Percentiles rank a stretch among this genome's conserved stretches.
Evolutionary conservation across 2,329 filamentous ascomycete species (phyloP).

Genomic region (Beauveria bassiana): DNA sequence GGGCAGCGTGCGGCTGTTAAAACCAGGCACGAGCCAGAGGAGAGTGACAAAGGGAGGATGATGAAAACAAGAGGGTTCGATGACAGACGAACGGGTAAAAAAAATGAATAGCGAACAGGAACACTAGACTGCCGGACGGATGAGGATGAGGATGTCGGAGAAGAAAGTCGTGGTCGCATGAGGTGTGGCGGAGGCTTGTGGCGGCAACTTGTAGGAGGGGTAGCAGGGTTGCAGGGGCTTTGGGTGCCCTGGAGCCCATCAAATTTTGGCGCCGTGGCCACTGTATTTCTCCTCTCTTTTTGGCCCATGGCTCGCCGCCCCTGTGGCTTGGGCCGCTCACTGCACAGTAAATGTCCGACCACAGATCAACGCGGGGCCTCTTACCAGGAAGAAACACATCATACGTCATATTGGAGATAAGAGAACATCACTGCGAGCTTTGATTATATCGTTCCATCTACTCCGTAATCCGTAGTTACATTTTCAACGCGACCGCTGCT

Average conservation of each 20-base stretch:
- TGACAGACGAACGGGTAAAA: not conserved
- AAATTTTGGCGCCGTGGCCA: not conserved
- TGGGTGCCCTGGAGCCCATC: not conserved
- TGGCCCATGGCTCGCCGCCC: not conserved
- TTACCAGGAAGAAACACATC: no score
- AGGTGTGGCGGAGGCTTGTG: constrained; percentile 6
- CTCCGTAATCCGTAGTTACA: not conserved
- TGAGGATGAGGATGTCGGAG: not conserved
- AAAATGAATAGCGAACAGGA: not conserved
- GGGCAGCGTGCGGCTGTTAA: not conserved
- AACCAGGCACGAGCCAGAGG: not conserved
- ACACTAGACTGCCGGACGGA: not conserved
- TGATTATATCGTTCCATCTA: not conserved
- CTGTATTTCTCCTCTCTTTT: not conserved
- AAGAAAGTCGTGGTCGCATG: constrained; percentile 5
- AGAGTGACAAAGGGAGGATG: not conserved
- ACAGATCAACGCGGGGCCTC: no score
- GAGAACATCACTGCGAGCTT: not conserved
- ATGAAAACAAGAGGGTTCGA: not conserved
- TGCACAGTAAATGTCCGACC: not conserved
- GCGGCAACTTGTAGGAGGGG: not conserved
- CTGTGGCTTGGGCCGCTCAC: not conserved
- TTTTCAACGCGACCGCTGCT: not conserved
- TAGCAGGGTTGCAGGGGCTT: not conserved
- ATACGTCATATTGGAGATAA: no score